Base-by-base conservation (phyloP, 2,329 filamentous ascomycete genomes). In the Clarireedia sp. region DNA sequence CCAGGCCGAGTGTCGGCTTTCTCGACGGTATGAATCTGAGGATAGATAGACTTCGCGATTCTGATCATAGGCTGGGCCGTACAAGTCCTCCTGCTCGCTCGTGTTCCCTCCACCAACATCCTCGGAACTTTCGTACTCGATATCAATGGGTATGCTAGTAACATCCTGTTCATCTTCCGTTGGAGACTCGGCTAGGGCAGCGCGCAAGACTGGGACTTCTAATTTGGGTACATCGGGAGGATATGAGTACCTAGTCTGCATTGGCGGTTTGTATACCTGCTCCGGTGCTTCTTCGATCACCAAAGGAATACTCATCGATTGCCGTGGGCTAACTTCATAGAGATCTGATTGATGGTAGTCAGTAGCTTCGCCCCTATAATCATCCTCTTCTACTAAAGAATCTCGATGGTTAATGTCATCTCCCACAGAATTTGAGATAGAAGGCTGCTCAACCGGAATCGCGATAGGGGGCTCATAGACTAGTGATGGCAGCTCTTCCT, bases 101-200 rank as follows among this genome's bases (percentile, higher is more conserved):
- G 58, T 54, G 16, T 45, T 54, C n/a, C 56, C 51, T 17, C 43
- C 55, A 47, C 51, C 61, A 50, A 52, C 55, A 16, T 58, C 63
- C 38, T 64, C 66, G 16, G 64, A 68, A 10, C 66, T 67, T 36
- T 68, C 67, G 51, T 67, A 67, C 5, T 65, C 64, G 40, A 68
- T 65, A 41, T 69, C 67, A 10, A 66, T 68, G 14, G 66, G 63
- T 6, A 64, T 65, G 19, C 57, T 58, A 12, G 67, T 49, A 44
- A 57, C 62, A 12, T 64, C 62, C 38, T 61, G 57, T 2, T 52
- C 55, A 37, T 63, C 60, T 9, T 57, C 62, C 36, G 52, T 62
- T 17, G 58, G 59, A 5, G 62, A 55, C 21, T 50, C 55, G 36
- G 62, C 62, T 16, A 67, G 54, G 21, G 65, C 64, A 17, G 59